Conservation (phyloP, 2,329 filamentous ascomycete genomes). For the Knufia fluminis region DNA sequence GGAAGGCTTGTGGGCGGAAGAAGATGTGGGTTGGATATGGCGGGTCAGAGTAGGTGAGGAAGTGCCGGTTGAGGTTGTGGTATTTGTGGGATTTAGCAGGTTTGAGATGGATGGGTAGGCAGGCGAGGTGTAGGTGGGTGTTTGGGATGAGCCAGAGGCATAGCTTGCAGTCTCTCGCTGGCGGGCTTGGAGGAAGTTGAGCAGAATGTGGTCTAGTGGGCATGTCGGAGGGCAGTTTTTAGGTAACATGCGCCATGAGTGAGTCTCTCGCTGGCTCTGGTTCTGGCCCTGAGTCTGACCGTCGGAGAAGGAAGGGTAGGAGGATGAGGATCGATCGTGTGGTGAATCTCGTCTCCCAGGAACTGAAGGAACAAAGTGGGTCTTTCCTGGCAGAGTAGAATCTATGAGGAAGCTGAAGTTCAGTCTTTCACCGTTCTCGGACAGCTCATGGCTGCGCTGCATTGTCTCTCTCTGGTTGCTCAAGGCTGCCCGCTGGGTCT, state of each 20-base stretch:
- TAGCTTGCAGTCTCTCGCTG: constrained; percentile 52
- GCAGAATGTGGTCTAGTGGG: constrained; percentile 66
- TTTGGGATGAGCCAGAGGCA: constrained; percentile 45
- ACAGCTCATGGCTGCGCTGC: constrained; percentile 45
- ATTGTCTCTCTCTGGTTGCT: constrained; percentile 35
- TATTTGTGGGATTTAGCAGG: constrained; percentile 55
- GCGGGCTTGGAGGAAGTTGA: constrained; percentile 67
- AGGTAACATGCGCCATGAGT: constrained; percentile 34
- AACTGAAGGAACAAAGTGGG: neutral
- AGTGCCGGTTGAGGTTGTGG: constrained; percentile 25
- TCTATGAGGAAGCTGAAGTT: constrained; percentile 62
- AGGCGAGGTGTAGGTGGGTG: constrained; percentile 61
- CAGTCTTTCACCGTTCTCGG: constrained; percentile 52
- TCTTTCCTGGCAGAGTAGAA: constrained; percentile 23
- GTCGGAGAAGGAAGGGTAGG: constrained; percentile 14
- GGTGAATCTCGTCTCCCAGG: constrained; percentile 15
- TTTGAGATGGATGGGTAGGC: constrained; percentile 71
- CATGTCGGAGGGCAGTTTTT: constrained; percentile 61
- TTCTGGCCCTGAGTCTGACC: too few relatives aligned
- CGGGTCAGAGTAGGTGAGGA: constrained; percentile 17
- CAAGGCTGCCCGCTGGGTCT: constrained; percentile 28
- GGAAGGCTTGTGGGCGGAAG: neutral
- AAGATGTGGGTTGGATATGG: constrained; percentile 31
- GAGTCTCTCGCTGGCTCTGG: neutral
- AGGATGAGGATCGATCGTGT: constrained; percentile 26